Base-by-base conservation (phyloP, 768 basidiomycete species). In the Tylopilus subfusipes region DNA sequence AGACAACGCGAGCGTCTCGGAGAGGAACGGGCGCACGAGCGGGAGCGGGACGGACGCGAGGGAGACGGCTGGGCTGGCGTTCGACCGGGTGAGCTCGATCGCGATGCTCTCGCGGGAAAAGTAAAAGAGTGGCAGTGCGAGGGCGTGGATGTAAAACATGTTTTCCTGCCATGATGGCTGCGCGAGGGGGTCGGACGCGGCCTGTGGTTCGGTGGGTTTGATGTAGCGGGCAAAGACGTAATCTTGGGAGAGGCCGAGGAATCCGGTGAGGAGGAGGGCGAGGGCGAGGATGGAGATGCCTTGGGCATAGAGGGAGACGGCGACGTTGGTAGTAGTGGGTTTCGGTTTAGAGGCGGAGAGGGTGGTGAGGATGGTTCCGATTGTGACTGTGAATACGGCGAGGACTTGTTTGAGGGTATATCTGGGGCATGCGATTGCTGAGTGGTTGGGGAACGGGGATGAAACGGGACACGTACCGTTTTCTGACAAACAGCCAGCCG, bases 61-160 rank as follows among this genome's bases (percentile, higher is more conserved):
- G 63, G 48, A 31, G 36, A 65, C 25, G 44, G 4, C 13, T 2
- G 66, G 53, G 18, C 66, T 59, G 34, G 55, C 16, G 31, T 14
- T 40, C 50, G 63, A 39, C 0, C 56, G 52, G 1, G 44, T 40
- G 33, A 71, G 48, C 25, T 66, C 65, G 16, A 63, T 53, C 9
- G 62, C 40, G 53, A 93, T 74, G 63, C 81, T 81, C 19, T 73
- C 62, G 1, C 82, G 73, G 36, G 89, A 73, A 52, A 82, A 81
- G 54, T 79, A 55, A 73, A 93, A 93, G 76, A 92, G 78, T 7
- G 90, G 91, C 13, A 93, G 76, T 13, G 85, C 82, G 50, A 93
- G 80, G 63, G 86, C 82, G 70, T 93, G 91, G 21, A 90, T 78
- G 73, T 93, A 98, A 74, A 96, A 98, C 82, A 98, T 84, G 47